Conservation (phyloP, 768 basidiomycete genomes). For the Cyclocybe cylindracea region DNA sequence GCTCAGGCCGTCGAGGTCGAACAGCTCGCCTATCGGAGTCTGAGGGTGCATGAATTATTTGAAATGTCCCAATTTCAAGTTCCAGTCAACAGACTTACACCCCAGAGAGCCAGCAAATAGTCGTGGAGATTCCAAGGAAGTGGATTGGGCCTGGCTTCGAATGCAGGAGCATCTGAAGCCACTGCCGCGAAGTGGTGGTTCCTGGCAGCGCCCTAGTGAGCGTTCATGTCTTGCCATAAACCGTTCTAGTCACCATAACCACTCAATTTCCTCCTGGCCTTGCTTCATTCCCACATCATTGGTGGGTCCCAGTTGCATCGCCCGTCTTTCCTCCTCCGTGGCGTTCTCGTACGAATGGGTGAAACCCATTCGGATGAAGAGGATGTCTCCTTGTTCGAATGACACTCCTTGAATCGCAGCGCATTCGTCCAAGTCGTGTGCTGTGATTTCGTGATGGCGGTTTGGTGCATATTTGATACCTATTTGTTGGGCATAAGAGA, state of each 20-base stretch:
- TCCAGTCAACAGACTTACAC: slow-evolving; percentile 13
- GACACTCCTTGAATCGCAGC: slow-evolving; percentile 17
- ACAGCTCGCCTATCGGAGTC: slow-evolving; percentile 27
- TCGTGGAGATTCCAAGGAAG: slow-evolving; percentile 26
- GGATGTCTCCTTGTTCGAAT: slow-evolving; percentile 23
- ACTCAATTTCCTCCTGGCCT: slow-evolving; percentile 20
- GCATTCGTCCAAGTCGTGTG: slow-evolving; percentile 18
- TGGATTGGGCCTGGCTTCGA: slow-evolving; percentile 21
- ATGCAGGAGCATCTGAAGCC: slow-evolving; percentile 23
- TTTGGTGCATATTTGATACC: slow-evolving; percentile 17
- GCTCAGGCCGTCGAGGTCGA: slow-evolving; percentile 25
- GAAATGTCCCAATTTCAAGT: not conserved
- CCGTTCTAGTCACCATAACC: slow-evolving; percentile 19
- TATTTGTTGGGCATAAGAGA: slow-evolving; percentile 17
- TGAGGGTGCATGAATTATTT: not conserved
- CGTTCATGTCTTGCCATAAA: not conserved
- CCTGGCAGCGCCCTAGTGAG: slow-evolving; percentile 6
- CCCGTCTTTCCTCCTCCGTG: slow-evolving; percentile 16
- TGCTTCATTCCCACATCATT: slow-evolving; percentile 17
- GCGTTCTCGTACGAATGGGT: slow-evolving; percentile 21
- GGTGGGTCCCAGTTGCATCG: slow-evolving; percentile 1
- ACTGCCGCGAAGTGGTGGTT: slow-evolving; percentile 26
- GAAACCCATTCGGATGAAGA: slow-evolving; percentile 25
- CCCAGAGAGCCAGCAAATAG: slow-evolving; percentile 24
- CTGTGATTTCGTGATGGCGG: slow-evolving; percentile 16